phyloP scores from a whole-genome alignment of 2,329 filamentous ascomycete genomes.

The Aspergillus ochraceoroseus region DNA sequence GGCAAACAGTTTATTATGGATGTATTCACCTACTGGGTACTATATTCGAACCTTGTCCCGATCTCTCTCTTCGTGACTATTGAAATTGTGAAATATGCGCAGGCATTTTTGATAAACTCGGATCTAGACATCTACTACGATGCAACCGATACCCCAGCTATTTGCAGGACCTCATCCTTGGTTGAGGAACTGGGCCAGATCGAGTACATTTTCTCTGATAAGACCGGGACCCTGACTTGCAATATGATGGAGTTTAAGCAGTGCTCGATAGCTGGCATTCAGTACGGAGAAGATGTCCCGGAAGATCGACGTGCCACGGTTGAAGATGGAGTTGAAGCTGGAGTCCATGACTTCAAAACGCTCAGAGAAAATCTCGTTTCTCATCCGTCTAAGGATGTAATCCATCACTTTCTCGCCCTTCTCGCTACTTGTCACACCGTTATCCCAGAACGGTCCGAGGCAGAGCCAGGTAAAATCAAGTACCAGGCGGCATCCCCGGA shows the following conservation, averaged over 20 bases:
- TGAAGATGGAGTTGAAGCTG: conserved; percentile 71
- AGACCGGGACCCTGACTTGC: conserved; percentile 94
- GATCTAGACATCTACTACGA: conserved; percentile 98
- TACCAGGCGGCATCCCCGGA: conserved; percentile 98
- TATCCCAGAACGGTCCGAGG: conserved; percentile 81
- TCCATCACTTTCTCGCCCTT: conserved; percentile 80
- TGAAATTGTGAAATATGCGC: conserved; percentile 96
- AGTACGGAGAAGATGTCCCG: conserved; percentile 86
- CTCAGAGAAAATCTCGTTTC: conserved; percentile 64
- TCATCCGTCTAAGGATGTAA: conserved; percentile 56
- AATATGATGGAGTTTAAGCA: conserved; percentile 99
- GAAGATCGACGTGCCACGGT: conserved; percentile 79
- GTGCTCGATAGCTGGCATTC: conserved; percentile 85
- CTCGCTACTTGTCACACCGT: conserved; percentile 93
- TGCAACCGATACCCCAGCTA: conserved; percentile 88
- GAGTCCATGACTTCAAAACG: conserved; percentile 77
- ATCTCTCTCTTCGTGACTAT: conserved; percentile 98
- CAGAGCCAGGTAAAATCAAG: conserved; percentile 76
- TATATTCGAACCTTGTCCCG: conserved; percentile 93
- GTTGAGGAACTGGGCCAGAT: conserved; percentile 98
- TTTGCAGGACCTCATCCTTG: conserved; percentile 90
- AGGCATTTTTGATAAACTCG: conserved; percentile 94
- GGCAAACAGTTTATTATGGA: conserved; percentile 83
- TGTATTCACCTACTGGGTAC: conserved; percentile 96
- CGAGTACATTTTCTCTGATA: conserved; percentile 97